phyloP scores from a whole-genome alignment of 2,329 filamentous ascomycete species.

The Lasiodiplodia theobromae region DNA sequence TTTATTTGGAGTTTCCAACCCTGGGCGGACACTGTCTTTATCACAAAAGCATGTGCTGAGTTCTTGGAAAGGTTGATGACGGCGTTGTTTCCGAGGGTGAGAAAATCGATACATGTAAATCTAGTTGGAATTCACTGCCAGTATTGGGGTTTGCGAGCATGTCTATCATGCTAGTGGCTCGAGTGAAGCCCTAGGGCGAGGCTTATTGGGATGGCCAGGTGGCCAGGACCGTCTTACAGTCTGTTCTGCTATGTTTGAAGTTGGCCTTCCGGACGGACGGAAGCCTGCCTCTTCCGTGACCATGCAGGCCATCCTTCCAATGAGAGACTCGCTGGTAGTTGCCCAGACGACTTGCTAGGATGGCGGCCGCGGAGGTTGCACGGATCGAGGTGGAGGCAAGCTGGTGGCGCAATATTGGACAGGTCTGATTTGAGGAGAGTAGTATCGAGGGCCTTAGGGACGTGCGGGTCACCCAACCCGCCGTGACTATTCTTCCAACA shows the following conservation, averaged over 20 bases:
- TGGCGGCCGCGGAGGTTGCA: constrained; percentile 7
- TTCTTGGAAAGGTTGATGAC: neutral
- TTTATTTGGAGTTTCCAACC: neutral
- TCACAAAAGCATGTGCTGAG: neutral
- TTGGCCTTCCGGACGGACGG: neutral
- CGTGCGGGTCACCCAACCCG: neutral
- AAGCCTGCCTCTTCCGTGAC: neutral
- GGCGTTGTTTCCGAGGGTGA: neutral
- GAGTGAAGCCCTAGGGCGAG: neutral
- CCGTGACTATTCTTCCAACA: neutral
- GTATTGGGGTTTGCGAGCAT: no score
- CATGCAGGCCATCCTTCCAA: constrained; percentile 9
- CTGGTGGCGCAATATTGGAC: neutral
- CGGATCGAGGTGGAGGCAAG: neutral
- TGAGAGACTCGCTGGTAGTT: neutral
- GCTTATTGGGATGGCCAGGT: neutral
- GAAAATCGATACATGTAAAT: neutral
- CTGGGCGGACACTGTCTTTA: neutral
- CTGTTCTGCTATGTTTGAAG: constrained; percentile 8
- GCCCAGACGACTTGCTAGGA: neutral
- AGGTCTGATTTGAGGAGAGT: neutral
- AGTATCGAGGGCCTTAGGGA: neutral
- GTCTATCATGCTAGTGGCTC: no score
- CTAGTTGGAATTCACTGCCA: neutral
- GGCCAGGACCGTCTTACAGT: neutral